Percentiles rank a stretch among this genome's conserved stretches.
phyloP scores from a whole-genome alignment of 2,329 filamentous ascomycete genomes.

The Xylaria hypoxylon region DNA sequence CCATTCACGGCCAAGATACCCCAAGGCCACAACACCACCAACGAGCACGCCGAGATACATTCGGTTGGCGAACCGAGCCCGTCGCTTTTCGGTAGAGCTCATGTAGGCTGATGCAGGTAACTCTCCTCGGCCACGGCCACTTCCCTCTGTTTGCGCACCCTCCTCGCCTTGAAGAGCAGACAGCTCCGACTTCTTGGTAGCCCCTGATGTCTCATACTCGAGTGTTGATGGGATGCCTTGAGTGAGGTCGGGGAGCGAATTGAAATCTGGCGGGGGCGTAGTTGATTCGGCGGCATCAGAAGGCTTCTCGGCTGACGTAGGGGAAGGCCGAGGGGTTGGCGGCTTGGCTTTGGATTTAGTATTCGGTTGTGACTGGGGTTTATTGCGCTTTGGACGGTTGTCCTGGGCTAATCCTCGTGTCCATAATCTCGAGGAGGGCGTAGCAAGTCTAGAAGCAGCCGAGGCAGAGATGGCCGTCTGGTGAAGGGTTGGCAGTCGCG shows the following conservation, averaged over 20 bases:
- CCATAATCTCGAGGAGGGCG: conserved; percentile 55
- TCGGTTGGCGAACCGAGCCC: conserved; percentile 80
- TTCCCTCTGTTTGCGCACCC: conserved; percentile 56
- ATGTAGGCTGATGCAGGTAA: conserved; percentile 85
- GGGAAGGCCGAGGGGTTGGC: conserved; percentile 17
- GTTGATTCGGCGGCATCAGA: conserved; percentile 41
- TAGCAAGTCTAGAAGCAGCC: conserved; percentile 49
- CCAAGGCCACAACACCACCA: conserved; percentile 66
- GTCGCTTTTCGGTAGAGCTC: conserved; percentile 87
- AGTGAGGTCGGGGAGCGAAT: conserved; percentile 87
- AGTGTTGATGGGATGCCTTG: conserved; percentile 94
- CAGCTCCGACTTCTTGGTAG: conserved; percentile 54
- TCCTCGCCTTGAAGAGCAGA: conserved; percentile 52
- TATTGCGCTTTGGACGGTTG: conserved; percentile 46
- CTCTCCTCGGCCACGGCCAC: conserved; percentile 69
- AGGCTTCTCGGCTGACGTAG: conserved; percentile 34
- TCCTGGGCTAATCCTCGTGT: conserved; percentile 58
- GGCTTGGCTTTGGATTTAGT: conserved; percentile 17
- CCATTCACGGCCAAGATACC: conserved; percentile 91
- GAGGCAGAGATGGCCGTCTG: conserved; percentile 44
- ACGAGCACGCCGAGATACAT: conserved; percentile 73
- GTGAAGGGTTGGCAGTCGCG: conserved; percentile 50
- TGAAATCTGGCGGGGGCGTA: conserved; percentile 61
- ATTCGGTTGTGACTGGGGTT: conserved; percentile 20
- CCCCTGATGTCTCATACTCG: conserved; percentile 74